Percentiles rank a stretch among this genome's conserved stretches.
Evolutionary conservation across 306 rosid genomes (phyloP).

Genomic region (Casuarina equisetifolia): DNA sequence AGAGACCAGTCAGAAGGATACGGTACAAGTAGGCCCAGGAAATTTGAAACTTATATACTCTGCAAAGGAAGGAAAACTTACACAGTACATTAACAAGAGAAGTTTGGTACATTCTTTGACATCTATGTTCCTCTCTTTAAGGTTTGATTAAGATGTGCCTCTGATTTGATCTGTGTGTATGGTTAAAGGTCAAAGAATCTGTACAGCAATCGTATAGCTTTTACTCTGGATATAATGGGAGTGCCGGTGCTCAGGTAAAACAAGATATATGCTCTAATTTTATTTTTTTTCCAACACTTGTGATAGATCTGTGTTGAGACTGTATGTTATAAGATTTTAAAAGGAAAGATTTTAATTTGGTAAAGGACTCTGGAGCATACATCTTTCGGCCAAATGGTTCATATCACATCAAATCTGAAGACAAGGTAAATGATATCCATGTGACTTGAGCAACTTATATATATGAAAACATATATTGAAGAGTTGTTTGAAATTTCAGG

Average conservation of each 20-base stretch:
- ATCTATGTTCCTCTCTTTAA: too few species aligned
- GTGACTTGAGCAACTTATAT: slow-evolving; percentile 16
- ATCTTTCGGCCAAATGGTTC: slow-evolving; percentile 61
- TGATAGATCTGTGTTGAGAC: background rate
- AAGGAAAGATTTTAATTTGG: background rate
- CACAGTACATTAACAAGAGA: slow-evolving; percentile 39
- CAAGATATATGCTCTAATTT: slow-evolving; percentile 15
- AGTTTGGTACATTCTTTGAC: slow-evolving; percentile 36
- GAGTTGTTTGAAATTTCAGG: slow-evolving; percentile 35
- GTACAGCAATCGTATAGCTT: slow-evolving; percentile 49
- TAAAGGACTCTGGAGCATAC: slow-evolving; percentile 52
- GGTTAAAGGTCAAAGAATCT: slow-evolving; percentile 40
- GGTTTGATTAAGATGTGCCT: too few species aligned
- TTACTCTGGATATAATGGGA: slow-evolving; percentile 47
- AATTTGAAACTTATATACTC: slow-evolving; percentile 48
- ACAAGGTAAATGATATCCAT: slow-evolving; percentile 32
- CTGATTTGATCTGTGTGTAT: too few species aligned
- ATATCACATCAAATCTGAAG: slow-evolving; percentile 36
- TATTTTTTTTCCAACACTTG: slow-evolving; percentile 11
- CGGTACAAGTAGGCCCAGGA: slow-evolving; percentile 49
- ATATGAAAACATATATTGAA: background rate
- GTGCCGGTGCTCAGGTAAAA: slow-evolving; percentile 48
- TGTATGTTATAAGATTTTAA: slow-evolving; percentile 29
- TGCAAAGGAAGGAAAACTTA: slow-evolving; percentile 33
- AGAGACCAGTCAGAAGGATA: slow-evolving; percentile 31